Evolutionary conservation across 495 filamentous ascomycete species (phyloP), one percentile per base, ranked within the genome.

Genomic region (Penicillium daleae): DNA sequence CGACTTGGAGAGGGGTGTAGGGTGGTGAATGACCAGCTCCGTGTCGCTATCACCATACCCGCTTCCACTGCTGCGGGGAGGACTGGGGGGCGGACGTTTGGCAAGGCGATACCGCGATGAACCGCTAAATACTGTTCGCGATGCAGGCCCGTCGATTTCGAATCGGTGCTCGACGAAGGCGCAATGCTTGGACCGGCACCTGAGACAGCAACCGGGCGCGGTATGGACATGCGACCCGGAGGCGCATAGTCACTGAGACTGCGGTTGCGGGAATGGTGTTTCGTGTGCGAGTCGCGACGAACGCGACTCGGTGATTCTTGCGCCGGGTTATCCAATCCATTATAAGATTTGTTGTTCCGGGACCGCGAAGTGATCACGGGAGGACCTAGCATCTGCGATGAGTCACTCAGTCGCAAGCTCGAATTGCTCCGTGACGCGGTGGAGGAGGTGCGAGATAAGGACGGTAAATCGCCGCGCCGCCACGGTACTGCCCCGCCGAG

Each of bases 191-290:
- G 73, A 32, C 54, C 73, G 13, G 70, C 69, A 5, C 85, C 86
- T 9, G 89, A 89, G 27, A 95, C 87, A 0, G 88, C 91, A 57
- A 91, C 83, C 55, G 90, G 87, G 24, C 93, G 76, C 61, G 87
- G 89, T 2, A 77, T 32, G 0, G 87, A 81, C 50, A 90, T 82
- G 26, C 89, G 79, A 4, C 85, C 79, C 40, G 92, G 89, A 13
- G 93, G 92, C 10, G 87, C 82, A 73, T 96, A 96, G 64, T 97
- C 93, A 75, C 92, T 96, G 29, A 92, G 78, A 76, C 92, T 97
- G 69, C 93, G 83, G 69, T 93, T 93, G 59, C 90, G 80, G 6
- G 74, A 67, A 74, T 85, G 83, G 17, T 76, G 83, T 19, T 76
- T 76, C 12, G 73, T 65, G 6, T 73, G 72, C 8, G 76, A 75